A percentile compares a stretch with the other conserved stretches of the same genome.
phyloP scores from a whole-genome alignment of 192 early-diverging fungal species.

The Umbelopsis sp. region DNA sequence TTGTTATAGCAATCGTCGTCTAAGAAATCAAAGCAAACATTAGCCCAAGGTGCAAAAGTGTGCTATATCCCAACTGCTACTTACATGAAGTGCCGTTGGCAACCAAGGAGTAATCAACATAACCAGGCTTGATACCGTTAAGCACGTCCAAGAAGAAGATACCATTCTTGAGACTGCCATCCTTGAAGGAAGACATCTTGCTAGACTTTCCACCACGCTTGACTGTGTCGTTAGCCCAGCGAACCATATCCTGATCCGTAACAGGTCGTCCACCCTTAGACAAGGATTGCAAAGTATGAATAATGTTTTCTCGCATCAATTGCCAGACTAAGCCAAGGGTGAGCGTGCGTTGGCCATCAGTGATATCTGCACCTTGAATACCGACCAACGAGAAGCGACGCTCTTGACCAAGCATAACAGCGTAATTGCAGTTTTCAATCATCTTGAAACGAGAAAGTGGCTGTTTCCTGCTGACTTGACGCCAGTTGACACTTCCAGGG shows the following conservation, averaged over 20 bases:
- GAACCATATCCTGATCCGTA: slow-evolving; percentile 91
- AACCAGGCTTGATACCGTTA: slow-evolving; percentile 89
- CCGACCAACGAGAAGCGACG: slow-evolving; percentile 90
- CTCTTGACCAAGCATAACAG: slow-evolving; percentile 83
- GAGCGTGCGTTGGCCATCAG: slow-evolving; percentile 86
- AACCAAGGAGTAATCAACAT: slow-evolving; percentile 88
- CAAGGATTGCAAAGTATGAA: slow-evolving; percentile 88
- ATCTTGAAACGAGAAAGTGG: slow-evolving; percentile 91
- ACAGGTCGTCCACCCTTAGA: slow-evolving; percentile 81
- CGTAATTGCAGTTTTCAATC: slow-evolving; percentile 97
- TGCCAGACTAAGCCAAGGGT: slow-evolving; percentile 97
- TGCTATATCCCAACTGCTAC: not conserved
- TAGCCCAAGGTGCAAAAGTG: not conserved
- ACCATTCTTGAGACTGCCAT: slow-evolving; percentile 73
- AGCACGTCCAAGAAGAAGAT: slow-evolving; percentile 90
- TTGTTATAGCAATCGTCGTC: slow-evolving; percentile 92
- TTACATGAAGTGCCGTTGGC: slow-evolving; percentile 64
- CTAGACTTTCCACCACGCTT: slow-evolving; percentile 63
- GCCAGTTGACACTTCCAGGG: slow-evolving; percentile 92
- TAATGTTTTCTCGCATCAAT: slow-evolving; percentile 97
- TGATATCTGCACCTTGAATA: slow-evolving; percentile 94
- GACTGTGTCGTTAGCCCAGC: slow-evolving; percentile 92
- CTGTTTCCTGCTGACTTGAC: slow-evolving; percentile 79
- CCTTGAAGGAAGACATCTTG: slow-evolving; percentile 85
- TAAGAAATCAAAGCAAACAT: not conserved